Evolutionary conservation across 805 yeast species (phyloP).

Genomic region (Jamesozyma spencerorum): DNA sequence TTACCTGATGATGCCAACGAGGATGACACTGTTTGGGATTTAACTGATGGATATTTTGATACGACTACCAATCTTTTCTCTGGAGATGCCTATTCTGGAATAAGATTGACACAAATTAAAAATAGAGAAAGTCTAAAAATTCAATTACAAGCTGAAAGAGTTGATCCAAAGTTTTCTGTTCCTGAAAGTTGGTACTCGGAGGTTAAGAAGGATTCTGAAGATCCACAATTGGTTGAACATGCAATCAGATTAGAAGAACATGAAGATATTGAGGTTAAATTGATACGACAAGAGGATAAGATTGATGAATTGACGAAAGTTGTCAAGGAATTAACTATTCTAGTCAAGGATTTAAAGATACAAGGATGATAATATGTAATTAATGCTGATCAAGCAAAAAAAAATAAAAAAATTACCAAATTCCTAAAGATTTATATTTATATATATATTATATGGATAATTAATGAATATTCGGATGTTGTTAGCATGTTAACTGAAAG

Average conservation of each 20-base stretch:
- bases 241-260: not conserved
- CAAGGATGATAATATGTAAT: not conserved
- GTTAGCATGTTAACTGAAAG: too few relatives aligned
- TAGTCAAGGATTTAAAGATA: not conserved
- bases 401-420: too few relatives aligned
- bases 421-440: not conserved
- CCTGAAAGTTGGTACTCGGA: conserved; percentile 43
- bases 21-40: conserved; percentile 69
- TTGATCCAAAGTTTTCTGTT: conserved; percentile 60
- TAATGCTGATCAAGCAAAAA: too few relatives aligned
- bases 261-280: conserved; percentile 1
- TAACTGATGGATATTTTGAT: conserved; percentile 60
- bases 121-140: conserved; percentile 29
- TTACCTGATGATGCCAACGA: conserved; percentile 75
- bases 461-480: too few relatives aligned
- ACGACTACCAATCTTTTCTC: conserved; percentile 19
- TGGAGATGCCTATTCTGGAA: conserved; percentile 11
- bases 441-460: too few relatives aligned
- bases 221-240: not conserved
- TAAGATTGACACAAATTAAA: conserved; percentile 30
- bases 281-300: conserved; percentile 3
- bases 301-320: conserved; percentile 2
- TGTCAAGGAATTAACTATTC: not conserved
- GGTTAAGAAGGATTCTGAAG: conserved; percentile 30
- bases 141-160: conserved; percentile 55